Base-by-base conservation (phyloP, 495 filamentous ascomycete genomes). In the Xylaria acuta region DNA sequence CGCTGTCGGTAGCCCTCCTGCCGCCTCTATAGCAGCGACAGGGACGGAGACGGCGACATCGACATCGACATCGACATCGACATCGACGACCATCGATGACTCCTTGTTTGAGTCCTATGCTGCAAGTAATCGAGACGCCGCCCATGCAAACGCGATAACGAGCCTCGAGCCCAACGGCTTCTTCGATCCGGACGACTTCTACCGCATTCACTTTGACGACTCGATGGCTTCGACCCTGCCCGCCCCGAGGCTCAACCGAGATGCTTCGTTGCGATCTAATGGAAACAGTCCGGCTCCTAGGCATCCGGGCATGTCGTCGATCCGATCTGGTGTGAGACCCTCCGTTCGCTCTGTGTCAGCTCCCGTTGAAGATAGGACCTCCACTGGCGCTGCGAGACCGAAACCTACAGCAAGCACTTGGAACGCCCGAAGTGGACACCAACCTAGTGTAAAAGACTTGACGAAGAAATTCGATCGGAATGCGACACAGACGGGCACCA, bases 371-470 rank as follows among this genome's bases (percentile, higher is more conserved):
- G 81, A 82, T 70, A 73, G 73, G 66, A 77, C 80, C 53, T 41
- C 75, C 34, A 74, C 66, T 67, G 69, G 73, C 47, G 74, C 75
- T 65, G 70, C 79, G 43, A 77, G 75, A 59, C 75, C 82, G 22
- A 76, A 78, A 53, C 65, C 79, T n/a, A 66, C 73, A 64, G 73
- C 71, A 41, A 75, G 74, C 56, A 60, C 73, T 22, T 68, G 75
- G 32, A 79, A 75, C 53, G 69, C 71, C 65, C 75, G 74, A 54
- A 71, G 51, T 60, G 75, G 72, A 18, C 75, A 80, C 58, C 80
- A 84, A 38, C 77, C 83, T 34, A 89, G 85, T 75, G 87, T 89
- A 36, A 87, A 85, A 76, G 86, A 89, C 75, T 77, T 88, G 53
- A 84, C 84, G 74, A 86, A 84, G 74, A 85, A 81, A 63, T 89